These are phyloP conservation scores for Xylogone sp. DNA, from an alignment of 2,329 filamentous ascomycete species.

Conservation along the genomic window DNA sequence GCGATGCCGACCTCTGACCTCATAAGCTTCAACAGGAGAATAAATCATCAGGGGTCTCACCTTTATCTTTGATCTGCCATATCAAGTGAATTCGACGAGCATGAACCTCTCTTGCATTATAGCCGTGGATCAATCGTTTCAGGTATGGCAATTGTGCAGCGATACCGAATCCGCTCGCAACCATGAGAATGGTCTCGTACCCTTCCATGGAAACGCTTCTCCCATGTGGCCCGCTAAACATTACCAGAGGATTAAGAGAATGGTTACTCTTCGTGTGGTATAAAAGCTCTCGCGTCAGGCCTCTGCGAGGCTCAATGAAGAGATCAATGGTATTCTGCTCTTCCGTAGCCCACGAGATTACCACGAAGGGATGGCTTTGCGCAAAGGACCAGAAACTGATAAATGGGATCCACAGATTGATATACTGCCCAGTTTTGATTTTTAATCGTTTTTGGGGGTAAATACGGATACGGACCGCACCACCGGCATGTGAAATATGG, in stretches of 20 bases:
- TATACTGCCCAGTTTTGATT: slow-evolving; percentile 4
- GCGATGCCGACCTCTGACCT: too few relatives aligned
- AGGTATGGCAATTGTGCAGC: not conserved
- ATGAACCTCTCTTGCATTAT: not conserved
- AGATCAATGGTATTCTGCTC: slow-evolving; percentile 5
- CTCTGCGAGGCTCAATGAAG: slow-evolving; percentile 4
- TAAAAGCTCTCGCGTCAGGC: slow-evolving; percentile 5
- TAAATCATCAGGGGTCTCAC: too few relatives aligned
- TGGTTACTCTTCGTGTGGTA: not conserved
- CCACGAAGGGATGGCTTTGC: slow-evolving; percentile 9
- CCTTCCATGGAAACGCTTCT: not conserved
- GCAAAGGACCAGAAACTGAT: slow-evolving; percentile 8
- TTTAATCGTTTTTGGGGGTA: slow-evolving; percentile 1
- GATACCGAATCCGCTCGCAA: slow-evolving; percentile 1
- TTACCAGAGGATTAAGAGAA: slow-evolving; percentile 1
- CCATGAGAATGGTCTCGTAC: slow-evolving; percentile 2
- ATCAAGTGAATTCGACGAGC: not conserved
- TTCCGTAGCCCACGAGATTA: slow-evolving; percentile 3
- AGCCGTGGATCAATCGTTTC: slow-evolving; percentile 1
- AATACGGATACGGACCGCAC: slow-evolving; percentile 6
- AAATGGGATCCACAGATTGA: slow-evolving; percentile 9
- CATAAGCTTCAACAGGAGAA: too few relatives aligned
- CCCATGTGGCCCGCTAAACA: not conserved
- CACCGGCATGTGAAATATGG: not conserved
- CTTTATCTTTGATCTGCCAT: not conserved